Conservation (phyloP, 1,284 basidiomycete species). For the Pseudozyma tsukubaensis region DNA sequence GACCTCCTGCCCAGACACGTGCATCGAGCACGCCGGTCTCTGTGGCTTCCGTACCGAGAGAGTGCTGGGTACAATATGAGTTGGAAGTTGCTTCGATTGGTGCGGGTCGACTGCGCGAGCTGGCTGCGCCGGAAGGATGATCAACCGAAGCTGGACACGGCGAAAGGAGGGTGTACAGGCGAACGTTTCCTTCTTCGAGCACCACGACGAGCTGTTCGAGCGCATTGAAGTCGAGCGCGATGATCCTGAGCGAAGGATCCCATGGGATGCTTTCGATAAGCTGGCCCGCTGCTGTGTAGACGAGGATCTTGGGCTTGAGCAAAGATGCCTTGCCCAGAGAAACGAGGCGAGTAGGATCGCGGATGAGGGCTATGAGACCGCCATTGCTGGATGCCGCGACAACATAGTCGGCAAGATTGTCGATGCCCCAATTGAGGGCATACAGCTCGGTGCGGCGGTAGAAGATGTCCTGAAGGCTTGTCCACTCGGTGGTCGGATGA, state of each 20-base stretch:
- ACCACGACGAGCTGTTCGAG: conserved; percentile 85
- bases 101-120: conserved; percentile 23
- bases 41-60: conserved; percentile 83
- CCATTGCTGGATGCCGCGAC: conserved; percentile 85
- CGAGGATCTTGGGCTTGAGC: conserved; percentile 75
- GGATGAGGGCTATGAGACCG: conserved; percentile 87
- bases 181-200: conserved; percentile 90
- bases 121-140: conserved; percentile 12
- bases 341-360: conserved; percentile 84
- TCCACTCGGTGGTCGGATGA: conserved; percentile 62
- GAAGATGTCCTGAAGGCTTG: conserved; percentile 65
- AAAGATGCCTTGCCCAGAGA: conserved; percentile 77
- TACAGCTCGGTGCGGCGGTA: conserved; percentile 82
- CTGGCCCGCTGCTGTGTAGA: conserved; percentile 72
- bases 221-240: conserved; percentile 83
- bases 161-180: conserved; percentile 81
- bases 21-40: conserved; percentile 87
- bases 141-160: conserved; percentile 42
- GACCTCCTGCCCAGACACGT: conserved; percentile 82
- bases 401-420: conserved; percentile 82
- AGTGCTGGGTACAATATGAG: conserved; percentile 86
- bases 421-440: conserved; percentile 81
- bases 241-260: conserved; percentile 79
- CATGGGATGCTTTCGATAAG: conserved; percentile 74
- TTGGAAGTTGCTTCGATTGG: conserved; percentile 58